Percentiles rank a stretch among this genome's conserved stretches.
Evolutionary conservation across 192 early-diverging fungal species (phyloP).

Genomic region (Jimgerdemannia lactiflua): DNA sequence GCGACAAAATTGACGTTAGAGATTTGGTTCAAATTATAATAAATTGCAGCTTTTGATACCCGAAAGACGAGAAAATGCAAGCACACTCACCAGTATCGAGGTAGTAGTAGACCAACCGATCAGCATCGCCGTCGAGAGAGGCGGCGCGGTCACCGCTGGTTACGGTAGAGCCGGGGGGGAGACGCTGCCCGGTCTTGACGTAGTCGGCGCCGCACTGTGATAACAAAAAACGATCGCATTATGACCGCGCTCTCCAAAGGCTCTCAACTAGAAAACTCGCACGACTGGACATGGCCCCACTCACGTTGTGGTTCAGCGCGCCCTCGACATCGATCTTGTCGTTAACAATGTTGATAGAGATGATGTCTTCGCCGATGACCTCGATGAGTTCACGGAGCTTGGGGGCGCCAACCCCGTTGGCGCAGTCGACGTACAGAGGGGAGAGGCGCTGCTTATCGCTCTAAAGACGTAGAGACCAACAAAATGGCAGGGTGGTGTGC

Average conservation of each 20-base stretch:
- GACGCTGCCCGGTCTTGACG: slow-evolving; percentile 89
- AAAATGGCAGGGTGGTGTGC: slow-evolving; percentile 6
- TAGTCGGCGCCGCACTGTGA: slow-evolving; percentile 91
- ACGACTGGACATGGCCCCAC: slow-evolving; percentile 5
- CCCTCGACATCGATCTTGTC: slow-evolving; percentile 63
- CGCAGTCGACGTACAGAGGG: slow-evolving; percentile 81
- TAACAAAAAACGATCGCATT: slow-evolving; percentile 4
- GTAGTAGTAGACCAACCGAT: slow-evolving; percentile 98
- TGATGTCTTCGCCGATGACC: slow-evolving; percentile 58
- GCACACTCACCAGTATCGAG: slow-evolving; percentile 56
- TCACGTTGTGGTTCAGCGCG: slow-evolving; percentile 84
- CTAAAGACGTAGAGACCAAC: slow-evolving; percentile 25
- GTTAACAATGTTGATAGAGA: slow-evolving; percentile 72
- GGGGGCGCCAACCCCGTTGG: slow-evolving; percentile 96
- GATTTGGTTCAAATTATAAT: too few species aligned
- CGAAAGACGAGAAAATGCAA: background rate
- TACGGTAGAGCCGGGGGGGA: slow-evolving; percentile 68
- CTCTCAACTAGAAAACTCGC: background rate
- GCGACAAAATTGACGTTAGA: too few species aligned
- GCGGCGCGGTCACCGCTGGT: slow-evolving; percentile 65
- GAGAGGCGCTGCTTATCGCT: slow-evolving; percentile 68
- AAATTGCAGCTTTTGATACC: too few species aligned
- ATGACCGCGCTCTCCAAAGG: background rate
- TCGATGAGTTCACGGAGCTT: slow-evolving; percentile 76
- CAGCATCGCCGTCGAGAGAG: slow-evolving; percentile 98